Conservation (phyloP, 2,329 filamentous ascomycete genomes). For the Aspergillus transmontanensis region DNA sequence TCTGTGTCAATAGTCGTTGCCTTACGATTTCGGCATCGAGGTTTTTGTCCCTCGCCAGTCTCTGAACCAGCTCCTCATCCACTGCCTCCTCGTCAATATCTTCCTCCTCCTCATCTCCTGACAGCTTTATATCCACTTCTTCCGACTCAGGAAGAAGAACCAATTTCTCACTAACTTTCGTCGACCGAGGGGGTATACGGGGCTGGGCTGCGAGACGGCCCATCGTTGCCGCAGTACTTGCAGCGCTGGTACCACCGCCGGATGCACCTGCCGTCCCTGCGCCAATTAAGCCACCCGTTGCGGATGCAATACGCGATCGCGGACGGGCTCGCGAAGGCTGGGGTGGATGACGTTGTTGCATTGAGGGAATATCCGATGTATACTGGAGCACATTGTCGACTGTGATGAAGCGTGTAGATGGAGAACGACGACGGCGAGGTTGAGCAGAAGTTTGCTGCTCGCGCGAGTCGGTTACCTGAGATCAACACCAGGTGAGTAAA, state of each 20-base stretch:
- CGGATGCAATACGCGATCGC: conserved; percentile 35
- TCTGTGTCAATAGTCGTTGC: conserved; percentile 35
- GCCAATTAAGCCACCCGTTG: conserved; percentile 33
- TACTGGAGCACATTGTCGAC: conserved; percentile 96
- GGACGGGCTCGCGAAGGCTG: conserved; percentile 37
- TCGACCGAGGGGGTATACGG: conserved; percentile 79
- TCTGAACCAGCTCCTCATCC: conserved; percentile 40
- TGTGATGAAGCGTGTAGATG: conserved; percentile 72
- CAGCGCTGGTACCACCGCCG: conserved; percentile 35
- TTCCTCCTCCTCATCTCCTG: conserved; percentile 28
- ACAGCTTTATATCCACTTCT: conserved; percentile 27
- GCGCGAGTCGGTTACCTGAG: conserved; percentile 49
- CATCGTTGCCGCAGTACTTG: conserved; percentile 57
- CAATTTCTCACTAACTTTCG: conserved; percentile 95
- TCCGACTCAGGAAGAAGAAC: conserved; percentile 83
- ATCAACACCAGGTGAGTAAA: background rate
- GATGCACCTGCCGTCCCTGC: conserved; percentile 45
- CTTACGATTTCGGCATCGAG: conserved; percentile 38
- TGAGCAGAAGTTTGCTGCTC: conserved; percentile 37
- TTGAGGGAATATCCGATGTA: conserved; percentile 91
- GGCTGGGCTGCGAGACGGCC: conserved; percentile 58
- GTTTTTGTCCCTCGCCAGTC: conserved; percentile 35
- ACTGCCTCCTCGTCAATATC: conserved; percentile 29
- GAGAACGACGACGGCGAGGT: conserved; percentile 33
- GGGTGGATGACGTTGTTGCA: conserved; percentile 75